Conservation (phyloP, 768 basidiomycete species). For the Tephrocybe rancida region DNA sequence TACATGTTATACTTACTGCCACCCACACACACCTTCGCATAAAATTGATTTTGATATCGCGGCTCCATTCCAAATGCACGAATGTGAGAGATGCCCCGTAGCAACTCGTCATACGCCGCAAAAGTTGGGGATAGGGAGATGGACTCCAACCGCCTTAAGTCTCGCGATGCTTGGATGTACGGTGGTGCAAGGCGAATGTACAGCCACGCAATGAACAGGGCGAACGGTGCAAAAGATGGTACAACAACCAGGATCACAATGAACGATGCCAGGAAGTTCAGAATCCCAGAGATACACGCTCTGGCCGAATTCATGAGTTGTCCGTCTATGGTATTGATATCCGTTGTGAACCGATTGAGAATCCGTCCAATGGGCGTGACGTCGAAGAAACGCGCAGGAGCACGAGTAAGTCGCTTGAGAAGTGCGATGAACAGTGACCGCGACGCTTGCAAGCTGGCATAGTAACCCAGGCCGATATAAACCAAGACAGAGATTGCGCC, state of each 20-base stretch:
- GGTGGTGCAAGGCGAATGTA: slow-evolving; percentile 65
- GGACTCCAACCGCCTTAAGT: slow-evolving; percentile 68
- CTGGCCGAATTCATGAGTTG: slow-evolving; percentile 59
- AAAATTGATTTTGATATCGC: slow-evolving; percentile 66
- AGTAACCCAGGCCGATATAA: slow-evolving; percentile 66
- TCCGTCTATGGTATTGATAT: slow-evolving; percentile 76
- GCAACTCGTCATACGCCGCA: slow-evolving; percentile 71
- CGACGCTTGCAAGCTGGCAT: slow-evolving; percentile 68
- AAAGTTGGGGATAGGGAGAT: slow-evolving; percentile 73
- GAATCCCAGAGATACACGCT: slow-evolving; percentile 53
- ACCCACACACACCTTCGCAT: slow-evolving; percentile 44
- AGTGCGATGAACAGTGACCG: slow-evolving; percentile 59
- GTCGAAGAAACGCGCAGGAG: slow-evolving; percentile 74
- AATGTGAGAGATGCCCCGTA: slow-evolving; percentile 67
- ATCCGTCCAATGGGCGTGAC: slow-evolving; percentile 77
- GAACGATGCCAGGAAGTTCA: slow-evolving; percentile 68
- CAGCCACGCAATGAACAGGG: slow-evolving; percentile 67
- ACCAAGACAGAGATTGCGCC: slow-evolving; percentile 56
- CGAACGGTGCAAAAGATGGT: slow-evolving; percentile 67
- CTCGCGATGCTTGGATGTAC: slow-evolving; percentile 64
- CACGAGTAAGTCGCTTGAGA: slow-evolving; percentile 56
- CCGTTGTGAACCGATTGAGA: slow-evolving; percentile 77
- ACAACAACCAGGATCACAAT: slow-evolving; percentile 63
- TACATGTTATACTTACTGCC: no score
- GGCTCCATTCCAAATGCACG: slow-evolving; percentile 75